Conservation (phyloP, 352 stramenopile species). For the Phytophthora europaea region DNA sequence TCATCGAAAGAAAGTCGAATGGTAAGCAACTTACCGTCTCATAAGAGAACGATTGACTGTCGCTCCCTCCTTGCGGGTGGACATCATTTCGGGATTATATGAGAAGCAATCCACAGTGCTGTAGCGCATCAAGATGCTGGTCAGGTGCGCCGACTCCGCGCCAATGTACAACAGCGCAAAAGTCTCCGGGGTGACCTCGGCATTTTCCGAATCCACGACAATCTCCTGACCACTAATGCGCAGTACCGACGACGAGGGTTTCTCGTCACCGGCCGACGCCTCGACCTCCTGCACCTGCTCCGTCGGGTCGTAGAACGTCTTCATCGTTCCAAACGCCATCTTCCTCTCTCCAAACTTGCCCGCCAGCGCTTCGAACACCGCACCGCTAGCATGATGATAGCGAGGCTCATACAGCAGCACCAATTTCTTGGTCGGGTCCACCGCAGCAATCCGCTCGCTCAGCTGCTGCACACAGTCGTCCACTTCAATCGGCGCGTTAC, state of each 20-base stretch:
- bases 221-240: conserved; percentile 76
- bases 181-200: conserved; percentile 49
- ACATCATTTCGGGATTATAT: conserved; percentile 66
- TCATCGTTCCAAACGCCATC: conserved; percentile 72
- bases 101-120: conserved; percentile 77
- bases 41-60: conserved; percentile 81
- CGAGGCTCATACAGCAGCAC: conserved; percentile 93
- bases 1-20: background rate
- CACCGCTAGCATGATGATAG: conserved; percentile 86
- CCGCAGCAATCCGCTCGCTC: conserved; percentile 29
- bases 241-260: conserved; percentile 23
- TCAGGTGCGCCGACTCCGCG: conserved; percentile 80
- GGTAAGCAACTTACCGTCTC: conserved; percentile 42
- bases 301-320: conserved; percentile 74
- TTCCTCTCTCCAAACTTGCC: conserved; percentile 46
- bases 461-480: conserved; percentile 61
- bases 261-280: background rate
- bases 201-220: conserved; percentile 35
- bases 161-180: conserved; percentile 81
- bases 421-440: conserved; percentile 62
- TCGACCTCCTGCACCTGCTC: conserved; percentile 22
- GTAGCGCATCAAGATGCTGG: conserved; percentile 85
- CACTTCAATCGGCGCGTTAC: conserved; percentile 78
- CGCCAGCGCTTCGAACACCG: conserved; percentile 59
- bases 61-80: conserved; percentile 62